phyloP scores from a whole-genome alignment of 768 basidiomycete species.

The Stropharia rugosoannulata region DNA sequence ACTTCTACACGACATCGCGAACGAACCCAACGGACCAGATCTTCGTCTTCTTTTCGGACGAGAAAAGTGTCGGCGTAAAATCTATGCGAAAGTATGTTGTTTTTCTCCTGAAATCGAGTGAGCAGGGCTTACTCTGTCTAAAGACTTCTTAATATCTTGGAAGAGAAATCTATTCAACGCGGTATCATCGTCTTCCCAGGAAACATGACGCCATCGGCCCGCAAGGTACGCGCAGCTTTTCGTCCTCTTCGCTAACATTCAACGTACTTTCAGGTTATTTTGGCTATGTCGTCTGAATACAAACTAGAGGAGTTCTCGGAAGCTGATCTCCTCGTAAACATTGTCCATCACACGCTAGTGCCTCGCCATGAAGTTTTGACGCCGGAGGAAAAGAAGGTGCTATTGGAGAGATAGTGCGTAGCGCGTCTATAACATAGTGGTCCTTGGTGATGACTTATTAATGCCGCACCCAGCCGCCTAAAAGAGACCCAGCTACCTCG shows the following conservation, averaged over 20 bases:
- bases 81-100: constrained; percentile 90
- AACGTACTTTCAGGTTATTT: constrained; percentile 68
- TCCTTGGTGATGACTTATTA: constrained; percentile 6
- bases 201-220: constrained; percentile 95
- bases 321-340: constrained; percentile 94
- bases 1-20: constrained; percentile 83
- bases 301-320: constrained; percentile 96
- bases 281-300: constrained; percentile 84
- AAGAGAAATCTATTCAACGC: constrained; percentile 85
- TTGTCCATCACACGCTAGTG: constrained; percentile 93
- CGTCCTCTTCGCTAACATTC: not conserved
- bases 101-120: not conserved
- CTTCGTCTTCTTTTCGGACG: constrained; percentile 95
- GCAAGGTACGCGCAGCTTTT: constrained; percentile 61
- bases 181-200: constrained; percentile 96
- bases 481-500: constrained; percentile 98
- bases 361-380: constrained; percentile 89
- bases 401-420: constrained; percentile 92
- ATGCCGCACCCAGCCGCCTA: constrained; percentile 65
- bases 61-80: constrained; percentile 93
- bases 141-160: constrained; percentile 87
- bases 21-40: constrained; percentile 75
- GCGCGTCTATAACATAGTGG: not conserved
- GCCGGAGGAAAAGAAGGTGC: constrained; percentile 78
- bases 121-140: constrained; percentile 7